Evolutionary conservation across 1,139 yeast genomes (phyloP).

Genomic region (Wickerhamomyces sp.): DNA sequence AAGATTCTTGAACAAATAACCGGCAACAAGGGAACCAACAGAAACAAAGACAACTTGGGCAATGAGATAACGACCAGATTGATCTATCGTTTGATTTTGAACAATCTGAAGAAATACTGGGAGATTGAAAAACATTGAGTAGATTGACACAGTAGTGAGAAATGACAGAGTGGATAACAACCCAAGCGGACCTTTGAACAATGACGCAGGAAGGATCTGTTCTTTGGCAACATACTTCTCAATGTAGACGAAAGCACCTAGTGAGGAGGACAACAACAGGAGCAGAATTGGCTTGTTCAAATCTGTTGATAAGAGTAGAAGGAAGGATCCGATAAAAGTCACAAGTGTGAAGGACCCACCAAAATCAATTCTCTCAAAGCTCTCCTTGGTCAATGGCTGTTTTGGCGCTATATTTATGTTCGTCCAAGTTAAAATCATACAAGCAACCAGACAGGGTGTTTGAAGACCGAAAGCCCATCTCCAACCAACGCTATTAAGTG

Average conservation of each 20-base stretch:
- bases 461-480: constrained; percentile 56
- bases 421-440: constrained; percentile 34
- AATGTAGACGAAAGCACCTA: constrained; percentile 32
- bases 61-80: constrained; percentile 43
- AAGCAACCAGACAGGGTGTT: constrained; percentile 53
- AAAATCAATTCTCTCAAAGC: constrained; percentile 63
- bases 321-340: constrained; percentile 43
- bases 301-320: constrained; percentile 33
- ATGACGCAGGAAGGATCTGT: constrained; percentile 48
- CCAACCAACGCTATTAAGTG: constrained; percentile 79
- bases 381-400: constrained; percentile 33
- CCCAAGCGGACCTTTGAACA: constrained; percentile 44
- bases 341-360: constrained; percentile 67
- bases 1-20: constrained; percentile 34
- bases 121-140: constrained; percentile 41
- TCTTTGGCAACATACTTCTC: constrained; percentile 46
- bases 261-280: constrained; percentile 7
- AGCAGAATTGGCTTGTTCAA: constrained; percentile 7
- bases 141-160: constrained; percentile 46
- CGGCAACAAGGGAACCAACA: constrained; percentile 49
- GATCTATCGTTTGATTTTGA: constrained; percentile 42
- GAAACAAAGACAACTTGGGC: constrained; percentile 43
- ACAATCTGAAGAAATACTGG: constrained; percentile 52
- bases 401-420: constrained; percentile 24
- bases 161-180: constrained; percentile 47